Conservation (phyloP, 306 rosid genomes). For the Cucumis cinereus region DNA sequence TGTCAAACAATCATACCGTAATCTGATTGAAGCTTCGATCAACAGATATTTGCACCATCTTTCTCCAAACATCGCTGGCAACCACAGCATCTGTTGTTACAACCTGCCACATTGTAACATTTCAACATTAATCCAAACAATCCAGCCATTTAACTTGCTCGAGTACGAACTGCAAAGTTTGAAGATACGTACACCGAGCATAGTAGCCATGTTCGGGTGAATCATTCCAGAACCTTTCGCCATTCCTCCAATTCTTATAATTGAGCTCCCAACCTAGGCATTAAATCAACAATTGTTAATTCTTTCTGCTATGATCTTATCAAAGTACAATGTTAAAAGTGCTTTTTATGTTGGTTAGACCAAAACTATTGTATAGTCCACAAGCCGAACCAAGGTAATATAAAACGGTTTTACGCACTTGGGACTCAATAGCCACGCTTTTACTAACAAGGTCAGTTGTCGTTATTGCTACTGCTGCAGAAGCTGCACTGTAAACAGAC, state of each 20-base stretch:
- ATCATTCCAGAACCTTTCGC: slow-evolving; percentile 99
- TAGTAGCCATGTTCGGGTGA: slow-evolving; percentile 97
- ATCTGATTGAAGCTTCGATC: slow-evolving; percentile 94
- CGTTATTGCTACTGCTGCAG: slow-evolving; percentile 92
- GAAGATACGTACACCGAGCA: slow-evolving; percentile 72
- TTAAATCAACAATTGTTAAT: slow-evolving; percentile 10
- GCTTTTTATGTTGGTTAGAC: background rate
- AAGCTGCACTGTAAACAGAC: slow-evolving; percentile 62
- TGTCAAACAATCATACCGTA: slow-evolving; percentile 38
- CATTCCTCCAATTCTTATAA: slow-evolving; percentile 80
- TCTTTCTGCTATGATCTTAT: background rate
- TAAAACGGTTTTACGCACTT: slow-evolving; percentile 32
- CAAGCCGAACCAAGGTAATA: background rate
- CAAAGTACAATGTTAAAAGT: background rate
- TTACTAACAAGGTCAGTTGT: slow-evolving; percentile 94
- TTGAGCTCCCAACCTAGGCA: slow-evolving; percentile 61
- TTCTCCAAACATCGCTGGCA: slow-evolving; percentile 66
- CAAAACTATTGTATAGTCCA: background rate
- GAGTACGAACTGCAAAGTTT: background rate
- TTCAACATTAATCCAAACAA: background rate
- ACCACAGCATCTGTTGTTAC: slow-evolving; percentile 86
- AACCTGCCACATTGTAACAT: slow-evolving; percentile 33
- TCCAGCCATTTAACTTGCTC: background rate
- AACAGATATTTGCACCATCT: slow-evolving; percentile 75
- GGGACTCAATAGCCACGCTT: slow-evolving; percentile 81